Evolutionary conservation across 2,329 filamentous ascomycete genomes (phyloP).

Genomic region (Blastomyces gilchristii): DNA sequence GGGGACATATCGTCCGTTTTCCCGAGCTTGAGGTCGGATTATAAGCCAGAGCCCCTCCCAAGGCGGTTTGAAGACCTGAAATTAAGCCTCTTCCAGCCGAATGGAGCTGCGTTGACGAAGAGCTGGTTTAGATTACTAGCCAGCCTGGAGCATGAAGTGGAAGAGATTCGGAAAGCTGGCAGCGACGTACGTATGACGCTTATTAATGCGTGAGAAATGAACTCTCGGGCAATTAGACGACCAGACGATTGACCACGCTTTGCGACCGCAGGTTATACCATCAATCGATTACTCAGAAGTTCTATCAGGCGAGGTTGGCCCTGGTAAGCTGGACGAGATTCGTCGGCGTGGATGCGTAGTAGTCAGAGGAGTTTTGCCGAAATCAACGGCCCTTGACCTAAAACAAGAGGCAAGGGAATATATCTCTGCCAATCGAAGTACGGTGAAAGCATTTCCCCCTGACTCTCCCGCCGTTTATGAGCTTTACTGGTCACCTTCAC

Average conservation of each 20-base stretch:
- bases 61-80: constrained; percentile 36
- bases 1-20: constrained; percentile 43
- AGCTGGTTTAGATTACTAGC: background rate
- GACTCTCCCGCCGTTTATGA: constrained; percentile 62
- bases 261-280: background rate
- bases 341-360: constrained; percentile 50
- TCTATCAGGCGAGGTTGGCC: constrained; percentile 14
- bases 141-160: background rate
- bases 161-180: background rate
- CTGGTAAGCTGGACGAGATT: constrained; percentile 37
- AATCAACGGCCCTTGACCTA: constrained; percentile 51
- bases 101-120: background rate
- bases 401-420: constrained; percentile 58
- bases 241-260: background rate
- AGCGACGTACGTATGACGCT: background rate
- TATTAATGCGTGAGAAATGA: background rate
- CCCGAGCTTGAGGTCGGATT: constrained; percentile 35
- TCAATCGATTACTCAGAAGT: background rate
- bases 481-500: constrained; percentile 62
- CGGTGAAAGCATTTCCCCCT: constrained; percentile 51
- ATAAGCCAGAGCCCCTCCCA: constrained; percentile 33
- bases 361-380: constrained; percentile 55
- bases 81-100: constrained; percentile 27
- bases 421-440: constrained; percentile 47
- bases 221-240: background rate